These are phyloP conservation scores for Umbelopsis vinacea DNA, from an alignment of 192 early-diverging fungal species.

Conservation along the genomic window DNA sequence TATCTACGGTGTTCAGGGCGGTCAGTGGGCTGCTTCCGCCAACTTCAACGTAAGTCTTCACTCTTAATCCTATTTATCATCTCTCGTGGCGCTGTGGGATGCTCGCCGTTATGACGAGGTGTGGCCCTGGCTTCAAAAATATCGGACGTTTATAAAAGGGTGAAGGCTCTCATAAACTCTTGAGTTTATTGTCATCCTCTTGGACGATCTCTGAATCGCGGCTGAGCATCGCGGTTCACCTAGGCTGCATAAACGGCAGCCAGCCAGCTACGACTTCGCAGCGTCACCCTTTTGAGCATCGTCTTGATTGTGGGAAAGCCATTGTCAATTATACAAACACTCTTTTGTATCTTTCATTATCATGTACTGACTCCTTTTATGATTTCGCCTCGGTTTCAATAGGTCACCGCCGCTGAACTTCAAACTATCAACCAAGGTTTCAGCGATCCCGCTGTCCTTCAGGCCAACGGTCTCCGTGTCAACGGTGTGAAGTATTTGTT, in stretches of 20 bases:
- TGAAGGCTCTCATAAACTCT: no score
- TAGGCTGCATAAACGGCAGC: no score
- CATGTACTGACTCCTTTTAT: background rate
- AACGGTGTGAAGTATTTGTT: conserved; percentile 77
- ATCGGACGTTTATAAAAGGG: no score
- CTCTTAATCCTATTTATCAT: background rate
- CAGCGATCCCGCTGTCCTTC: conserved; percentile 54
- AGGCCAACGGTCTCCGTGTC: conserved; percentile 68
- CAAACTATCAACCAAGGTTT: conserved; percentile 66
- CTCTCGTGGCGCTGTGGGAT: background rate
- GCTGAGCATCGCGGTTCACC: no score
- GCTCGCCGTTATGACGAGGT: no score
- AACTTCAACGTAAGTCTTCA: conserved; percentile 68
- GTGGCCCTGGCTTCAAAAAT: background rate
- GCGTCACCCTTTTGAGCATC: no score
- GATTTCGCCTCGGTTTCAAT: conserved; percentile 18
- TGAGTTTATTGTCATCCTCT: no score
- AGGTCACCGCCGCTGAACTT: conserved; percentile 63
- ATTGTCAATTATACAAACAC: no score
- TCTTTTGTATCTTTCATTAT: no score
- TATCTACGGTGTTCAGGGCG: conserved; percentile 82
- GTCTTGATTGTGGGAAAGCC: no score
- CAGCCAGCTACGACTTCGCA: no score
- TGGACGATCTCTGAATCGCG: no score
- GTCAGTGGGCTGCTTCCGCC: conserved; percentile 80